Evolutionary conservation across 140 eudicot genomes (phyloP).

Genomic region (Cichorium intybus): DNA sequence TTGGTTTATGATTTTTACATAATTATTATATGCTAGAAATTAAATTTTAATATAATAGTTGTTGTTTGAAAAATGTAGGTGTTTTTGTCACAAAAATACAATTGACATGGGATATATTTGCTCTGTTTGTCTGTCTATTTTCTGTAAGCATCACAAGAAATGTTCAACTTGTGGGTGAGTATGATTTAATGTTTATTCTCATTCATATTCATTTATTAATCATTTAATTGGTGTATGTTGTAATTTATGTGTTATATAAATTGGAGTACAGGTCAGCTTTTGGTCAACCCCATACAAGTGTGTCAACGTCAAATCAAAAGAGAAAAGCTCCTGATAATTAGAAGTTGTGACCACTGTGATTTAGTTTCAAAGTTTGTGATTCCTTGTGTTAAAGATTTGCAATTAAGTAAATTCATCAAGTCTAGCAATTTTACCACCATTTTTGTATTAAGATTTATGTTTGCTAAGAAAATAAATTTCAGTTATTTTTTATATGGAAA

Average conservation of each 20-base stretch:
- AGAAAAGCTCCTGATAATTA: slow-evolving; percentile 51
- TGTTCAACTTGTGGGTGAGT: slow-evolving; percentile 99
- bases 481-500: too few relatives aligned
- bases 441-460: too few relatives aligned
- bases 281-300: slow-evolving; percentile 67
- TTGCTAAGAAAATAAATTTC: too few relatives aligned
- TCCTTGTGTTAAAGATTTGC: neutral
- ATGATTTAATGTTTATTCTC: neutral
- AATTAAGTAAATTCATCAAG: too few relatives aligned
- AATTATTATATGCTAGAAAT: too few relatives aligned
- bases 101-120: slow-evolving; percentile 98
- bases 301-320: slow-evolving; percentile 47
- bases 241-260: slow-evolving; percentile 6
- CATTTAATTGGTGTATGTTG: too few relatives aligned
- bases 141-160: slow-evolving; percentile 90
- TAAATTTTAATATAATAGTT: too few relatives aligned
- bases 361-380: slow-evolving; percentile 7
- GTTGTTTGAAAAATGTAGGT: slow-evolving; percentile 53
- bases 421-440: too few relatives aligned
- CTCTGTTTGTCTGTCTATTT: slow-evolving; percentile 92
- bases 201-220: neutral
- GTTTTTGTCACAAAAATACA: slow-evolving; percentile 94
- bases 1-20: too few relatives aligned
- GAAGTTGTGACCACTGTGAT: neutral
- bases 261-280: slow-evolving; percentile 62